phyloP scores from a whole-genome alignment of 2,329 filamentous ascomycete species.

The Trichoderma koningii region DNA sequence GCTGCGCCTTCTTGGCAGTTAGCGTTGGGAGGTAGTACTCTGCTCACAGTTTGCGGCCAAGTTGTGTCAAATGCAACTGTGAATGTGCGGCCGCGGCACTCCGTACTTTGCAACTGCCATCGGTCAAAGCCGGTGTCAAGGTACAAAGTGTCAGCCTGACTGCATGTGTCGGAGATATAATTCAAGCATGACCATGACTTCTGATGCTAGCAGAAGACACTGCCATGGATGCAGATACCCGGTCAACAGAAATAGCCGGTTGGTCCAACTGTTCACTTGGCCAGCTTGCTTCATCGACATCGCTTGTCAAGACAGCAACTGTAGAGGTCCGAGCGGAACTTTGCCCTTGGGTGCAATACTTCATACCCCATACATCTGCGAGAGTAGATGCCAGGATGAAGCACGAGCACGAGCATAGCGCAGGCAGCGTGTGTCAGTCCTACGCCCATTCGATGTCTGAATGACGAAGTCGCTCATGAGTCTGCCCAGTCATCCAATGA shows the following conservation, averaged over 20 bases:
- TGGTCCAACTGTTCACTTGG: too few relatives aligned
- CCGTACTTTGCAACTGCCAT: too few relatives aligned
- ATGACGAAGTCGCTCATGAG: background rate
- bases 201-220: background rate
- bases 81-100: background rate
- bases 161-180: background rate
- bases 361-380: too few relatives aligned
- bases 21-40: background rate
- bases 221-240: too few relatives aligned
- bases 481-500: background rate
- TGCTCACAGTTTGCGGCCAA: background rate
- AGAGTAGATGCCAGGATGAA: background rate
- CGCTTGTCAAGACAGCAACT: too few relatives aligned
- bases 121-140: too few relatives aligned
- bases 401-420: background rate
- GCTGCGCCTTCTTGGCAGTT: background rate
- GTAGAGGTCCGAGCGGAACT: too few relatives aligned
- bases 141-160: background rate
- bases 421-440: background rate
- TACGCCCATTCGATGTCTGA: background rate
- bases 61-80: background rate
- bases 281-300: too few relatives aligned
- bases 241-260: too few relatives aligned
- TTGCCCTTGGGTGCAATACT: too few relatives aligned
- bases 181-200: background rate